Evolutionary conservation across 768 basidiomycete species (phyloP).

Genomic region (Suillus ampliporus): DNA sequence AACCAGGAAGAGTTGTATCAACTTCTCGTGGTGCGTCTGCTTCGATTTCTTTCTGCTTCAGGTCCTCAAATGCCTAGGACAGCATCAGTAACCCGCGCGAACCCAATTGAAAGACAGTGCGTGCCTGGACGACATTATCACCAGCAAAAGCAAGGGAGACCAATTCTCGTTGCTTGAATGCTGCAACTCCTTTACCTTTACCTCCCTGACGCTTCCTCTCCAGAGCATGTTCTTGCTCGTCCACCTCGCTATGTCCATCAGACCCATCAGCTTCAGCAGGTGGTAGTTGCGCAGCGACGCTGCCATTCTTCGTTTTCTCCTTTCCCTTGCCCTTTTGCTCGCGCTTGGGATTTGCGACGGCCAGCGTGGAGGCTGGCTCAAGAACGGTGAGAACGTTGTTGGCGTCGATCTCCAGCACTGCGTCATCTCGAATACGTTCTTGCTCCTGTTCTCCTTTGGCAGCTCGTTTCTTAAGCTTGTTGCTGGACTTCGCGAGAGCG

Average conservation of each 20-base stretch:
- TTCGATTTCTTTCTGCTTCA: conserved; percentile 82
- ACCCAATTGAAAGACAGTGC: conserved; percentile 23
- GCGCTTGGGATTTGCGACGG: conserved; percentile 1
- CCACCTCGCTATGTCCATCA: conserved; percentile 69
- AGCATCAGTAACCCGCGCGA: conserved; percentile 1
- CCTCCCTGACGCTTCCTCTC: conserved; percentile 51
- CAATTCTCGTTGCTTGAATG: conserved; percentile 90
- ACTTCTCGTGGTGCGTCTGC: conserved; percentile 87
- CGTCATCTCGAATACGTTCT: conserved; percentile 73
- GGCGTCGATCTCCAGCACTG: conserved; percentile 73
- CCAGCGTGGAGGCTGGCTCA: conserved; percentile 9
- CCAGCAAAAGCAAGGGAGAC: conserved; percentile 96
- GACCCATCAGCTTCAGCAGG: conserved; percentile 46
- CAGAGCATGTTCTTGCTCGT: conserved; percentile 64
- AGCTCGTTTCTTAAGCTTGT: conserved; percentile 71
- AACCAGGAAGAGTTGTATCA: conserved; percentile 92
- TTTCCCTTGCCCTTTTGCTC: conserved; percentile 28
- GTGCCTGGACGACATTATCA: conserved; percentile 91
- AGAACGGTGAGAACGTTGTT: conserved; percentile 25
- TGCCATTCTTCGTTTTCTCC: conserved; percentile 4
- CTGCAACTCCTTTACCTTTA: conserved; percentile 50
- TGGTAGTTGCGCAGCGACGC: neutral
- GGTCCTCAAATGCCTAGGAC: conserved; percentile 80
- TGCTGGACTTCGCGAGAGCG: conserved; percentile 66
- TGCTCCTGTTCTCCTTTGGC: conserved; percentile 62